A percentile compares a stretch with the other conserved stretches of the same genome.
These are phyloP conservation scores for Pelargonium fulgidum DNA, from an alignment of 441 rosid species.

Conservation along the genomic window DNA sequence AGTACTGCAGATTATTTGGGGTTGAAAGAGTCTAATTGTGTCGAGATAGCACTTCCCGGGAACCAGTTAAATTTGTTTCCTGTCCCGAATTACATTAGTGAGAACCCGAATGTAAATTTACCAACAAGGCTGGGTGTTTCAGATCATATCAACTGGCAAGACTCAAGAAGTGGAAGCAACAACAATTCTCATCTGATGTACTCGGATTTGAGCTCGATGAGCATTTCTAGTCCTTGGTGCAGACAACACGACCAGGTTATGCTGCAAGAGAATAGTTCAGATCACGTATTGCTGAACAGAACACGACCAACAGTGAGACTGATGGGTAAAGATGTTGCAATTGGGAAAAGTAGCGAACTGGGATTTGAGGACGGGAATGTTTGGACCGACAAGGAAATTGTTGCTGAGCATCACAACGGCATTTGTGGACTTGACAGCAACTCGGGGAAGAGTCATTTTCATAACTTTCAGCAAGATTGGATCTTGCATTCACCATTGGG, in stretches of 20 bases:
- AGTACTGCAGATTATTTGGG: slow-evolving; percentile 20
- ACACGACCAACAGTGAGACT: slow-evolving; percentile 46
- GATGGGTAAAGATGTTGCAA: slow-evolving; percentile 59
- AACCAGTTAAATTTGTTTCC: slow-evolving; percentile 30
- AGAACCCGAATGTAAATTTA: slow-evolving; percentile 21
- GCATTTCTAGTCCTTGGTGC: too few species aligned
- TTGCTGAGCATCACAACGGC: slow-evolving; percentile 23
- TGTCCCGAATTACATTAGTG: slow-evolving; percentile 15
- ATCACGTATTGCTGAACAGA: slow-evolving; percentile 19
- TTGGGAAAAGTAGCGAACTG: slow-evolving; percentile 31
- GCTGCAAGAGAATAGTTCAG: slow-evolving; percentile 19
- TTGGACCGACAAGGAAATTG: slow-evolving; percentile 38
- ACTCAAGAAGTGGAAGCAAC: too few species aligned
- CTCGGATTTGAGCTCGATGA: too few species aligned
- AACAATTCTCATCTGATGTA: too few species aligned
- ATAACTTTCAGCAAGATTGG: slow-evolving; percentile 19
- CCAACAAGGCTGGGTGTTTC: slow-evolving; percentile 33
- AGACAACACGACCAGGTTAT: slow-evolving; percentile 14
- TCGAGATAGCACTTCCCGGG: slow-evolving; percentile 20
- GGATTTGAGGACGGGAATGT: slow-evolving; percentile 29
- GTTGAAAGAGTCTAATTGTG: slow-evolving; percentile 20
- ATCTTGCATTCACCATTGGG: slow-evolving; percentile 20
- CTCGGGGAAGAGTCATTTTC: slow-evolving; percentile 20
- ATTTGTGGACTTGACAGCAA: slow-evolving; percentile 5
- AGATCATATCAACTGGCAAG: slow-evolving; percentile 2